These are phyloP conservation scores for Emergomyces pasteurianus DNA, from an alignment of 2,329 filamentous ascomycete species.

Conservation along the genomic window DNA sequence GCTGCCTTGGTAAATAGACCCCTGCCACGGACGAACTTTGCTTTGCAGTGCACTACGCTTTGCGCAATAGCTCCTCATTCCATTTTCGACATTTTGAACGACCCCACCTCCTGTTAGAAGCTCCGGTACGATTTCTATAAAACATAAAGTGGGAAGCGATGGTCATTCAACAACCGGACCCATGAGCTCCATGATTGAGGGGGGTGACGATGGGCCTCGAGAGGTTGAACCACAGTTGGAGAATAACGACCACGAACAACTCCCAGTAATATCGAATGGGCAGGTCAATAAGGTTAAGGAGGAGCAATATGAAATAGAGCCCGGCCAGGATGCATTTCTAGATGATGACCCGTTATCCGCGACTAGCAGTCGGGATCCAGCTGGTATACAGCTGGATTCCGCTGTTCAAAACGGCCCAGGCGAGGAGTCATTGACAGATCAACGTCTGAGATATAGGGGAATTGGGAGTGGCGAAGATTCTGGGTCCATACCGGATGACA, in stretches of 20 bases:
- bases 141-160: slow-evolving; percentile 34
- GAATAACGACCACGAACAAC: slow-evolving; percentile 24
- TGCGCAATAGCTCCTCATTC: not conserved
- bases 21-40: not conserved
- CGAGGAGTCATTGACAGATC: slow-evolving; percentile 17
- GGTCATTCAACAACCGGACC: slow-evolving; percentile 39
- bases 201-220: slow-evolving; percentile 49
- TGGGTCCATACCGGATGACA: slow-evolving; percentile 67
- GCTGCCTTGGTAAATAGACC: not conserved
- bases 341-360: slow-evolving; percentile 19
- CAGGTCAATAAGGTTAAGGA: slow-evolving; percentile 6
- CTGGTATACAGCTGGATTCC: not conserved
- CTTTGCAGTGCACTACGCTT: not conserved
- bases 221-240: slow-evolving; percentile 41
- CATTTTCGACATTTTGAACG: not conserved
- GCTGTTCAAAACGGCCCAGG: slow-evolving; percentile 3
- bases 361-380: slow-evolving; percentile 15
- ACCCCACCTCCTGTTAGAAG: not conserved
- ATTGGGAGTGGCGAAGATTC: slow-evolving; percentile 50
- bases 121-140: not conserved
- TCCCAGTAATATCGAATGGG: not conserved
- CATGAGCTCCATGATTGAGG: slow-evolving; percentile 59
- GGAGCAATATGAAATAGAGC: slow-evolving; percentile 9
- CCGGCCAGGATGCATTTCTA: slow-evolving; percentile 6
- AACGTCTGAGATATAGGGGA: slow-evolving; percentile 10